Evolutionary conservation across 352 stramenopile genomes (phyloP), one percentile per base, ranked within the genome.

Genomic region (Thraustotheca clavata): DNA sequence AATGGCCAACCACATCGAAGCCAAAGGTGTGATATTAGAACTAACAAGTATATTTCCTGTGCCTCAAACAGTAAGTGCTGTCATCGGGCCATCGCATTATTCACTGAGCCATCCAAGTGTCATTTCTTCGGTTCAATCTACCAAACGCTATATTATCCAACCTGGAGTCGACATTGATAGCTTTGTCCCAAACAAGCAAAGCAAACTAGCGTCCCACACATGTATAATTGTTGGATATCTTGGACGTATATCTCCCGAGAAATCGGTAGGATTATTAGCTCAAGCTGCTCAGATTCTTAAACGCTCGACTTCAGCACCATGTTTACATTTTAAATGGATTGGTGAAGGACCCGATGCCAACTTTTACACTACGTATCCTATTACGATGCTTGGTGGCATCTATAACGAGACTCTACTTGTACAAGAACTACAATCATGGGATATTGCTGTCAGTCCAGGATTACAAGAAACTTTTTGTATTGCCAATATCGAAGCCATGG

Each of bases 391-490:
- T 9, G 43, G 43, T 11, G 43, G 43, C 7, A 52, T 52, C 7
- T 52, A 52, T 31, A 52, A 52, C 43, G n/a, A 52, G 43, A 52
- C 43, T 11, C 24, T 11, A 14, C 43, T 52, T 31, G 43, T 52
- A 24, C 43, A 24, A 24, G 43, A 52, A 31, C 43, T 52, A 24
- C 43, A 52, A 31, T 52, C 43, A 2, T 52, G 43, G 43, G 43
- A 52, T 7, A 2, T 52, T 9, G 43, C 43, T 3, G 43, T 52
- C 3, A 24, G 34, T 18, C 43, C 43, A 9, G 43, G 43, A 9
- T 31, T 52, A 9, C 43, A 24, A 52, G 76, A 84, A 43, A 84
- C 76, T 8, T 85, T 84, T 61, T 80, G 71, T 59, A 77, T 84
- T 24, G 61, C 67, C 4, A 84, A 84, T 39, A 40, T 84, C 27